These are phyloP conservation scores for Amanita subjunquillea DNA, from an alignment of 768 basidiomycete species.

Conservation along the genomic window DNA sequence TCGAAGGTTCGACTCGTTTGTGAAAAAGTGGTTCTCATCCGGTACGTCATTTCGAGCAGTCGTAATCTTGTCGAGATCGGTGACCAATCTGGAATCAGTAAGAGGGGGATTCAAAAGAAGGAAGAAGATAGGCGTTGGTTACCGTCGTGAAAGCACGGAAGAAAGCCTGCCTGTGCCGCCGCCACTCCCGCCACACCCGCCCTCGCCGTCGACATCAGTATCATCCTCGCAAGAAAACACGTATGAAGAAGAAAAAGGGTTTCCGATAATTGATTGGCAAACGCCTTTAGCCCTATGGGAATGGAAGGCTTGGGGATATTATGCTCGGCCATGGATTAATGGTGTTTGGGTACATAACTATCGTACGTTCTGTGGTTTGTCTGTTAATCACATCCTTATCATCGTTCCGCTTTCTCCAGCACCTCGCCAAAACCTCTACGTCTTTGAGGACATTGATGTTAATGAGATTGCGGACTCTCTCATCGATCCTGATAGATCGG, in stretches of 20 bases:
- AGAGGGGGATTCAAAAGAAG: neutral
- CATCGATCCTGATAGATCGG: conserved; percentile 17
- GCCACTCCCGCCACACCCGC: neutral
- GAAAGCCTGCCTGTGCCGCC: neutral
- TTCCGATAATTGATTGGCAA: neutral
- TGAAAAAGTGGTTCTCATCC: conserved; percentile 1
- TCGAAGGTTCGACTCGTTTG: neutral
- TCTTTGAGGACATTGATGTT: conserved; percentile 12
- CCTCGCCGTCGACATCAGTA: neutral
- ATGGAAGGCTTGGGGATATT: conserved; percentile 48
- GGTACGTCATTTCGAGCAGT: neutral
- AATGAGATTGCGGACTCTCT: conserved; percentile 22
- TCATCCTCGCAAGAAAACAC: neutral
- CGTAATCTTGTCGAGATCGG: neutral
- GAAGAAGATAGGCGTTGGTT: neutral
- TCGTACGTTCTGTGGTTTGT: conserved; percentile 21
- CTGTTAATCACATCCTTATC: neutral
- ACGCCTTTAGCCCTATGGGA: conserved; percentile 14
- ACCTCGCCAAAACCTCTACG: conserved; percentile 6
- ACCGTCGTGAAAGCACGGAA: neutral
- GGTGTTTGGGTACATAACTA: conserved; percentile 29
- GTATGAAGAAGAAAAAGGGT: neutral
- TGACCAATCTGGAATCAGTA: neutral
- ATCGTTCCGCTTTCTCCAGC: neutral
- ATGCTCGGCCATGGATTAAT: conserved; percentile 36